Base-by-base conservation (phyloP, 306 rosid species). In the Vigna unguiculata region DNA sequence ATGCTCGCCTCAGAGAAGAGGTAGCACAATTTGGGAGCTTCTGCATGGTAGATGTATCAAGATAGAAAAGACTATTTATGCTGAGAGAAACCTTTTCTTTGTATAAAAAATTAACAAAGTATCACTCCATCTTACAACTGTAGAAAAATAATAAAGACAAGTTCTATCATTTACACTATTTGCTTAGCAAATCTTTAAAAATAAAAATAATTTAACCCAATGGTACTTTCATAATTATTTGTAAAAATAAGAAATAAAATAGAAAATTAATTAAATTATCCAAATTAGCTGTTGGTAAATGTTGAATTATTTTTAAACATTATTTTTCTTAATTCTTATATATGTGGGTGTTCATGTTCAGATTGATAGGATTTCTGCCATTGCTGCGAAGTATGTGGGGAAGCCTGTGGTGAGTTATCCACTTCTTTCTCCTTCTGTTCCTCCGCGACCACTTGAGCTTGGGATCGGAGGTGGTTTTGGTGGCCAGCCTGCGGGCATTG, bases 321-420 rank as follows among this genome's bases (percentile, higher is more conserved):
- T 25, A 25, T 25, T 25, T 25, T 25, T 25, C 16, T 38, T 36
- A 17, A 30, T 38, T 9, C n/a, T 47, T 32, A 7, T 9, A 0
- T 9, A 1, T 8, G 1, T 7, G 69, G 38, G 4, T 60, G 8
- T 59, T 45, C 13, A 32, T 72, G 0, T 60, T 67, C 85, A 96
- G 99, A 93, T 93, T 71, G 98, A 96, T 69, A 81, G 98, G 65
- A 93, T 96, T 49, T 91, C 98, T 3, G 93, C 89, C 1, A 96
- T 96, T 34, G 99, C 98, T 30, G 99, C 99, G 0, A 96, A 96
- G 80, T 93, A 96, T 8, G 98, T 89, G 4, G 99, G 99, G 13
- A 96, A 96, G 84, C 97, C 98, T 0, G 88, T 86, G 15, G 96
- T 79, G 61, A 96, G 79, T 83, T 96, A 89, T 80, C 98, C 99